Base-by-base conservation (phyloP, 2,329 filamentous ascomycete genomes). In the Colletotrichum scovillei region DNA sequence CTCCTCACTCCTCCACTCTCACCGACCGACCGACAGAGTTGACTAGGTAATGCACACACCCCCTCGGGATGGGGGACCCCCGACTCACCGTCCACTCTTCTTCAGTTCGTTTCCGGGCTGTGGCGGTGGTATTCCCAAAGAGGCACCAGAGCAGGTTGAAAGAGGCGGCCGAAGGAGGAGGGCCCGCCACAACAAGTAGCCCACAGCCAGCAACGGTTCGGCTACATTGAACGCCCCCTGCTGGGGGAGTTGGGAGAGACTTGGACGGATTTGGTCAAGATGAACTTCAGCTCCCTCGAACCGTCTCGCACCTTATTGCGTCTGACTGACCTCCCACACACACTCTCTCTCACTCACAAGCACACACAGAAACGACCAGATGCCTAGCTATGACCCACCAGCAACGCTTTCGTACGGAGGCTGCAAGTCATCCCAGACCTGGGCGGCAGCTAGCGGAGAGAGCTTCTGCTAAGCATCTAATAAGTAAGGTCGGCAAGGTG, bases 121-220 rank as follows among this genome's bases (percentile, higher is more conserved):
- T 71, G 62, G 60, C 49, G 60, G 56, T 14, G 35, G 52, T 35
- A 30, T 26, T 26, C n/a, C 11, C 4, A 32, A 16, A 35, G 53
- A n/a, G 26, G 38, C 8, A 42, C 52, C 26, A 64, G 28, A 58
- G 12, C 58, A 11, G 14, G 19, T 60, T 60, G 56, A 26, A 22
- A n/a, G 26, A 24, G 58, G 46, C 22, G 35, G 16, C 42, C 38
- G 57, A 53, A 53, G 38, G 38, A 24, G 30, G 30, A 26, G 26
- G 38, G 14, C 14, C 9, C 19, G 38, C 59, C 42, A 53, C 59
- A 60, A 60, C 46, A 38, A 49, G 5, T 42, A 42, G 38, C 14
- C 64, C 28, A 67, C 46, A 73, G 46, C 67, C 60, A 70, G 56
- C 46, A 66, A 66, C 67, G 60, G 60, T 46, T 52, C n/a, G 12